Conservation (phyloP, 495 filamentous ascomycete species). For the Hypoxylon trugodes region DNA sequence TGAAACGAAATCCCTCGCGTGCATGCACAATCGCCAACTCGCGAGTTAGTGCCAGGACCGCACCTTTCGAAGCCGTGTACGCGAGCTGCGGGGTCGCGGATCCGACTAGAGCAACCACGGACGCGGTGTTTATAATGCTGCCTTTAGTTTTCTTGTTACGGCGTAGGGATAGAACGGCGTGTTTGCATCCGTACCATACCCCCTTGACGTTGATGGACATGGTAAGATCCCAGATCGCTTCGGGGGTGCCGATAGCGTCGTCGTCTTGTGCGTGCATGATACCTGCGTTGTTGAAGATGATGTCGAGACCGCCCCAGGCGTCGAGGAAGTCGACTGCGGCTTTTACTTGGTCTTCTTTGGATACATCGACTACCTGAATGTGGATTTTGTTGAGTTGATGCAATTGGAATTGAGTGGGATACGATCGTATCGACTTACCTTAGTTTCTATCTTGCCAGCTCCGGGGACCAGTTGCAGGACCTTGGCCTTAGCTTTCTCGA, state of each 20-base stretch:
- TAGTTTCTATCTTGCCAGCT: constrained; percentile 67
- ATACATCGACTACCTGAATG: constrained; percentile 66
- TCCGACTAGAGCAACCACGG: constrained; percentile 90
- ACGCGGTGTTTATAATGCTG: constrained; percentile 94
- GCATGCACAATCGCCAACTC: constrained; percentile 87
- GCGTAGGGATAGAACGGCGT: constrained; percentile 85
- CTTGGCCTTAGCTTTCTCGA: constrained; percentile 74
- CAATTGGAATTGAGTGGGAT: not conserved
- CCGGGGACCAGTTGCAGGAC: constrained; percentile 74
- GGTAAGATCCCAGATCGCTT: constrained; percentile 94
- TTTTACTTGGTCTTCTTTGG: constrained; percentile 77
- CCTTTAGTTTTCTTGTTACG: constrained; percentile 77
- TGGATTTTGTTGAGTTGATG: too few species aligned
- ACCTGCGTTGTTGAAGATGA: constrained; percentile 98
- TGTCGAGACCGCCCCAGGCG: constrained; percentile 87
- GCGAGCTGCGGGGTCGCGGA: constrained; percentile 94
- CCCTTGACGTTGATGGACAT: constrained; percentile 98
- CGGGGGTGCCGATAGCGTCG: constrained; percentile 83
- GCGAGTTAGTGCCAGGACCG: constrained; percentile 85
- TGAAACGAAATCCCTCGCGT: constrained; percentile 86
- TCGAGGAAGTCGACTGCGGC: constrained; percentile 77
- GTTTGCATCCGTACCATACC: constrained; percentile 96
- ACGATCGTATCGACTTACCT: constrained; percentile 43
- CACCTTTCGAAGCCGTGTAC: constrained; percentile 95
- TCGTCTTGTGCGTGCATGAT: constrained; percentile 95